Percentiles rank a stretch among this genome's conserved stretches.
Evolutionary conservation across 805 yeast genomes (phyloP).

Genomic region (Metschnikowia orientalis): DNA sequence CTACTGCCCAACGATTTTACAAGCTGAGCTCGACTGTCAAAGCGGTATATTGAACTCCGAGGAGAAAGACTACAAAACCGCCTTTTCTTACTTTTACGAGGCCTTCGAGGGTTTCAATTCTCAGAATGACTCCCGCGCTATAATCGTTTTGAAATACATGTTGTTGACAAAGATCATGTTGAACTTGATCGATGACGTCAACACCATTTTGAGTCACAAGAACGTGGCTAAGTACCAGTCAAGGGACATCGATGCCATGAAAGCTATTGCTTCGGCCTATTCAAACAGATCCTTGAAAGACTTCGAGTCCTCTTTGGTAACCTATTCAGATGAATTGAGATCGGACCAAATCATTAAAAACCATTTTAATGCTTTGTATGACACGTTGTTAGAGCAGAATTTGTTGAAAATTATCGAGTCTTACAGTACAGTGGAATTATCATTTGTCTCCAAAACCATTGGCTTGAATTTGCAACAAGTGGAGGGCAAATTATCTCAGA

Average conservation of each 20-base stretch:
- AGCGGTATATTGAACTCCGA: slow-evolving; percentile 95
- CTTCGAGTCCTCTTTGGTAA: slow-evolving; percentile 75
- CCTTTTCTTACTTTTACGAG: slow-evolving; percentile 91
- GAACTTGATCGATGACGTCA: slow-evolving; percentile 80
- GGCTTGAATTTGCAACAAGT: slow-evolving; percentile 85
- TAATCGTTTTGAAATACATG: slow-evolving; percentile 86
- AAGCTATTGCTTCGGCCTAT: slow-evolving; percentile 85
- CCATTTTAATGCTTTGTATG: slow-evolving; percentile 90
- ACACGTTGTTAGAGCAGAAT: slow-evolving; percentile 88
- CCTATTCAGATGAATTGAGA: slow-evolving; percentile 70
- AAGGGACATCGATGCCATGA: slow-evolving; percentile 91
- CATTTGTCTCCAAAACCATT: slow-evolving; percentile 80
- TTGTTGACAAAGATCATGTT: slow-evolving; percentile 90
- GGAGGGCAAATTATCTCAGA: slow-evolving; percentile 91
- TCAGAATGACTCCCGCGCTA: slow-evolving; percentile 55
- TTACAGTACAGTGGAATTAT: slow-evolving; percentile 89
- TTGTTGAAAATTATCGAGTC: slow-evolving; percentile 93
- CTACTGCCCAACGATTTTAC: slow-evolving; percentile 88
- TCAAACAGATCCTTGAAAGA: slow-evolving; percentile 86
- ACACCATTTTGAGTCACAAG: slow-evolving; percentile 70
- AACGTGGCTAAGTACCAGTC: slow-evolving; percentile 65
- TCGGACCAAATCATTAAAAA: slow-evolving; percentile 85
- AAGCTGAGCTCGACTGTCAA: slow-evolving; percentile 93
- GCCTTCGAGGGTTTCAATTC: slow-evolving; percentile 87
- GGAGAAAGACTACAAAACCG: slow-evolving; percentile 94